These are phyloP conservation scores for Avena eriantha DNA, from an alignment of 176 grass and related monocot genomes.

Conservation along the genomic window DNA sequence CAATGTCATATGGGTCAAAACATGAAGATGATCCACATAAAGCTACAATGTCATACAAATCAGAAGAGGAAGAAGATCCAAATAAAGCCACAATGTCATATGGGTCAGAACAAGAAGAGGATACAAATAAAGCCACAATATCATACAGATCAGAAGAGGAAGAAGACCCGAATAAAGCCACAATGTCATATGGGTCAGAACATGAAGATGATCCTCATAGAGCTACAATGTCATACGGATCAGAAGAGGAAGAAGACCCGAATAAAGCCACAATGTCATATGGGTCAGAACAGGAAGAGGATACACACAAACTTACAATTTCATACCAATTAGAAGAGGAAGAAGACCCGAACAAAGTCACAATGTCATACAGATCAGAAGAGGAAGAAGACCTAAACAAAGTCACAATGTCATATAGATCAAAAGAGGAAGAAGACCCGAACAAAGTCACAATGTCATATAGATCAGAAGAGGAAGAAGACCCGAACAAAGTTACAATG, in stretches of 20 bases:
- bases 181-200: too few species aligned
- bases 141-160: too few species aligned
- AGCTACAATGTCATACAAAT: background rate
- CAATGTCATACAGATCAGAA: background rate
- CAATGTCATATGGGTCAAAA: background rate
- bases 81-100: background rate
- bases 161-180: too few species aligned
- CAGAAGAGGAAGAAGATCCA: background rate
- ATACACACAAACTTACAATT: background rate
- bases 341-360: background rate
- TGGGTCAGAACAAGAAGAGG: background rate
- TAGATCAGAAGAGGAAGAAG: background rate
- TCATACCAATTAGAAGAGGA: background rate
- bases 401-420: background rate
- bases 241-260: too few species aligned
- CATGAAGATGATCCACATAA: background rate
- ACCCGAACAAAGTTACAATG: background rate
- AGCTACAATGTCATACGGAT: too few species aligned
- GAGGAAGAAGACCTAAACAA: background rate
- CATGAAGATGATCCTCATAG: too few species aligned
- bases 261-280: background rate
- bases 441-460: background rate
- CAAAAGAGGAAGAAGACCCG: background rate
- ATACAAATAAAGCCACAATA: too few species aligned
- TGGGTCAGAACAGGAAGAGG: background rate